Evolutionary conservation across 495 filamentous ascomycete species (phyloP).

Genomic region (Jackrogersella minutella): DNA sequence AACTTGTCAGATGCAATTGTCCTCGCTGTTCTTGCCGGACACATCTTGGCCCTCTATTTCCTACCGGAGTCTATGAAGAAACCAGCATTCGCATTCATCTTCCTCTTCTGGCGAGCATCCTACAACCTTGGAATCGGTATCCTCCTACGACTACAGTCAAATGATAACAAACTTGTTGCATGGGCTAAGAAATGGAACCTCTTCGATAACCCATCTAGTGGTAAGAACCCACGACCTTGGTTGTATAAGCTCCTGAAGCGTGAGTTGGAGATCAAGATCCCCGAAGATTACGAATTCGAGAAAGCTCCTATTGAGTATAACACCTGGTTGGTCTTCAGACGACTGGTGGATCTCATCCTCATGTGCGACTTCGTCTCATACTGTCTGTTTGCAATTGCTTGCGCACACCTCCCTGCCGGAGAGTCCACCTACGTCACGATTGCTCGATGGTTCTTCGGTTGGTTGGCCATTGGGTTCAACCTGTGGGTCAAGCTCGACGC

Average conservation of each 20-base stretch:
- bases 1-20: slow-evolving; percentile 87
- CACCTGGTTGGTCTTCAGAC: slow-evolving; percentile 95
- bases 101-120: slow-evolving; percentile 88
- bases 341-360: slow-evolving; percentile 92
- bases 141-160: slow-evolving; percentile 87
- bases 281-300: slow-evolving; percentile 91
- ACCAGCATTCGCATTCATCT: slow-evolving; percentile 79
- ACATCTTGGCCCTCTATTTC: slow-evolving; percentile 74
- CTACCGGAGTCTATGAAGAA: slow-evolving; percentile 72
- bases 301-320: slow-evolving; percentile 96
- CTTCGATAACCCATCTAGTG: slow-evolving; percentile 82
- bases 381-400: slow-evolving; percentile 92
- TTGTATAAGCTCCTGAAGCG: slow-evolving; percentile 83
- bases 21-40: slow-evolving; percentile 76
- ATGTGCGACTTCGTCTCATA: slow-evolving; percentile 99
- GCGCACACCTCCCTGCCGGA: slow-evolving; percentile 73
- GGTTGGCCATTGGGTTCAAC: slow-evolving; percentile 88
- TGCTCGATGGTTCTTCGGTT: slow-evolving; percentile 82
- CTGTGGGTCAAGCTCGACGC: slow-evolving; percentile 99
- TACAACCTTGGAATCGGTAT: slow-evolving; percentile 96
- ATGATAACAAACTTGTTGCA: slow-evolving; percentile 81
- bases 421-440: slow-evolving; percentile 74
- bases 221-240: slow-evolving; percentile 80
- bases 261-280: slow-evolving; percentile 94
- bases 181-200: slow-evolving; percentile 88